Percentiles rank a stretch among this genome's conserved stretches.
Evolutionary conservation across 78 protist genomes (phyloP).

Genomic region (Fonticula alba): DNA sequence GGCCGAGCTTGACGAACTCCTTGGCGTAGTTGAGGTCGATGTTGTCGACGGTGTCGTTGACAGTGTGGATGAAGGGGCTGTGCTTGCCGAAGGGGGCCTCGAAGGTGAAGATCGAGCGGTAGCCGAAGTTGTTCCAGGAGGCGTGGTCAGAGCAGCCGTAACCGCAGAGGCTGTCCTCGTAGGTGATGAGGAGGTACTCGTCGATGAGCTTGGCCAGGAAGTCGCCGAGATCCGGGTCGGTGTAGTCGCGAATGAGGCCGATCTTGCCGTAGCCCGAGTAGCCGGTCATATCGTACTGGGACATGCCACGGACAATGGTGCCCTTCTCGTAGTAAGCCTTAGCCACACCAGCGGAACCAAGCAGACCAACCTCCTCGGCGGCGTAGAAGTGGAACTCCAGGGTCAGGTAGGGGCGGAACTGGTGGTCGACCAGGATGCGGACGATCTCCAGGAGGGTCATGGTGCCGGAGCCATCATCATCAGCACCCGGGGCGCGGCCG

Average conservation of each 20-base stretch:
- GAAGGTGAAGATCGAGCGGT: conserved; percentile 2
- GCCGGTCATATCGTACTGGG: conserved; percentile 8
- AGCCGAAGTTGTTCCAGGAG: not conserved
- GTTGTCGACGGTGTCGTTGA: not conserved
- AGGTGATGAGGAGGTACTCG: not conserved
- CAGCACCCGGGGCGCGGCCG: conserved; percentile 15
- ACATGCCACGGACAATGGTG: not conserved
- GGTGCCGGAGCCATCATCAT: conserved; percentile 12
- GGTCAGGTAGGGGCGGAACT: conserved; percentile 5
- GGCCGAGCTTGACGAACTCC: conserved; percentile 3
- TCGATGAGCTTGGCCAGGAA: not conserved
- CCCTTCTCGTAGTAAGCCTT: not conserved
- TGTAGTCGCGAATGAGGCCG: not conserved
- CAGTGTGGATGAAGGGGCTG: conserved; percentile 7
- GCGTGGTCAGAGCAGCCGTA: conserved; percentile 19
- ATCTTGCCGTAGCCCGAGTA: not conserved
- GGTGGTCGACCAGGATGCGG: not conserved
- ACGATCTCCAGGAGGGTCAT: conserved; percentile 2
- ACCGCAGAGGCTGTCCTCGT: not conserved
- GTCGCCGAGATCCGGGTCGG: not conserved
- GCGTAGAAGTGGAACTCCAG: conserved; percentile 14
- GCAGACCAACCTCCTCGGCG: conserved; percentile 14
- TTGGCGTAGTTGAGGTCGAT: not conserved
- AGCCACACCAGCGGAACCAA: conserved; percentile 5
- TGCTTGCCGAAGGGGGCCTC: not conserved